Evolutionary conservation across 129 eudicot genomes (phyloP), one percentile per base, ranked within the genome.

Genomic region (Flaveria linearis): DNA sequence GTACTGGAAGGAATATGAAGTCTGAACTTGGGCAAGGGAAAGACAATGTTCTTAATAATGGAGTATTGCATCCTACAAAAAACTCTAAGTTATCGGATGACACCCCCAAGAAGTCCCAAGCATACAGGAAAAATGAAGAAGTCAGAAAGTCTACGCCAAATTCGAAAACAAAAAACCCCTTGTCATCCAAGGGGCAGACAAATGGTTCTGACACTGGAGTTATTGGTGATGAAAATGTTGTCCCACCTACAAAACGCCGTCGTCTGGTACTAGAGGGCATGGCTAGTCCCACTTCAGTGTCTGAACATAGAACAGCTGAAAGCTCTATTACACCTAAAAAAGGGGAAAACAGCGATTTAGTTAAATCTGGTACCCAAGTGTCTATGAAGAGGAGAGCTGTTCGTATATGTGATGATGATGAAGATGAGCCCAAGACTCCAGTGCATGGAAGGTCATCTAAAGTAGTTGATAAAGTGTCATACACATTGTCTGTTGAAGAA

Each of bases 391-490:
- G 96, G 45, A 91, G 96, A 84, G 96, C 97, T 70, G 96, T 93
- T 74, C 88, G 91, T 78, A 74, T 88, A 11, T 87, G 67, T 72
- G 97, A 82, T 39, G 89, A 86, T 23, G 97, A 90, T 56, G 91
- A 82, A n/a, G 96, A 89, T 71, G 83, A 76, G 78, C 91, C 98
- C 52, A 93, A 88, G 80, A 93, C 98, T 47, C 98, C 98, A 4
- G 85, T 93, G 30, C 98, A 93, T 79, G 98, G 93, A 80, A 84
- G 86, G 73, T 73, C 83, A 68, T 46, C 75, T 7, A 64, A 53
- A 68, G 88, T 82, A 82, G 77, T 61, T 72, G 83, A 84, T 71
- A 83, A 66, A 66, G 71, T 74, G 66, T 47, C 80, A 7, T 68
- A 58, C 46, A 55, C 69, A 23, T 77, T 73, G 70, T 46, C 88